Evolutionary conservation across 2,329 filamentous ascomycete species (phyloP), one percentile per base, ranked within the genome.

Genomic region (Colletotrichum salicis): DNA sequence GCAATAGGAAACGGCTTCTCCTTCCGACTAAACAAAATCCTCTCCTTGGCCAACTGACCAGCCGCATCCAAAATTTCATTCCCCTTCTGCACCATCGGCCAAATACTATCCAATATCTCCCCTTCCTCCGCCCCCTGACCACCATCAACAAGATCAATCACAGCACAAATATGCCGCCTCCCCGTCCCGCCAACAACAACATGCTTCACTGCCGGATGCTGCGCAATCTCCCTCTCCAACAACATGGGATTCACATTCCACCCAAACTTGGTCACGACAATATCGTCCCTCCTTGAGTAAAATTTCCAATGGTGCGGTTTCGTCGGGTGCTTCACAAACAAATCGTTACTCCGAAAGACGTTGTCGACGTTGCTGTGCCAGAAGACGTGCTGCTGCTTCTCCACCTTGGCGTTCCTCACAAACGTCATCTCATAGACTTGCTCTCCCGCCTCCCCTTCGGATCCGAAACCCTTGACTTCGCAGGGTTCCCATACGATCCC

Each of bases 1-100:
- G 86, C 81, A 2, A 83, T 80, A 0, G 78, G 76, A 56, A 88
- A 85, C 0, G 85, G 84, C 73, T 83, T 84, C 10, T 78, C 73
- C 0, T 80, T 77, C 74, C 87, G 87, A 4, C 81, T 83, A 35
- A 63, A 63, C 10, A 63, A 12, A 8, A 67, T 63, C 15, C 48
- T 54, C 13, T 79, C 73, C 55, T 83, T 79, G 1, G 87, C 78
- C 4, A 78, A 41, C 0, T 84, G 82, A 84, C 85, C 87, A 1
- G 87, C 74, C 1, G 73, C 77, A 1, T 85, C 83, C 24, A 87
- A 75, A 1, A 87, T 74, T 2, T 74, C 73, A 73, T 88, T 88
- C 6, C 87, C 74, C 75, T 87, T 87, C 76, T 87, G 84, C 29
- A 85, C 85, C 61, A 83, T 86, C 3, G 82, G 83, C 64, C 88